Base-by-base conservation (phyloP, 169 alveolate genomes). In the Babesia ovis region DNA sequence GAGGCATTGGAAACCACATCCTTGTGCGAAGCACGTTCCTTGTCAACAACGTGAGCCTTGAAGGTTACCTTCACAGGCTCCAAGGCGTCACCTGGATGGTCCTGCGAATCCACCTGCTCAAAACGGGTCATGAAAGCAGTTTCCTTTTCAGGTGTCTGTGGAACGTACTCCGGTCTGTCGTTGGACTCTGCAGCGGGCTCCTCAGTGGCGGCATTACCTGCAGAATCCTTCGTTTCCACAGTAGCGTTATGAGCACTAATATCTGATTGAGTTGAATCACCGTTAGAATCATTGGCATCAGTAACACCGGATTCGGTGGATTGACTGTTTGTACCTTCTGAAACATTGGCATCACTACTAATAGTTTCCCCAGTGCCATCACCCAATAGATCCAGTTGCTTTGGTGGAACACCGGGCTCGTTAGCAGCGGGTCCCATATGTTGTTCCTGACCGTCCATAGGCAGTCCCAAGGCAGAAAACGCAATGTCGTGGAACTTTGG, bases 101-200 rank as follows among this genome's bases (percentile, higher is more conserved):
- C 83, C 69, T 69, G 59, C 29, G 11, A 46, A 41, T 79, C 87
- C 6, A 51, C 20, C 20, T n/a, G 37, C 2, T 48, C 70, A 45
- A 79, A 46, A 23, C 11, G 37, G 67, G 56, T 50, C 87, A 79
- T 70, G 46, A 59, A 51, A 4, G 42, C 48, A 16, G 84, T 69
- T 34, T 79, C 87, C 56, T 79, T 56, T 16, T 68, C 73, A 12
- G 34, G 54, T 32, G 62, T 31, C 1, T 35, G 61, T 6, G 4
- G 41, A 20, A n/a, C 57, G 48, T 61, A 45, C 9, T 48, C 46
- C 5, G 3, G 9, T 11, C 4, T 11, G 18, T 58, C 53, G 31
- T 58, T 11, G 4, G 3, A 11, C 3, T 5, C 4, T 14, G 34
- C n/a, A 5, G 58, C 22, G 37, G 59, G 37, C 23, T 51, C 32